phyloP scores from a whole-genome alignment of 2,329 filamentous ascomycete species.

The Orbilia quercus region DNA sequence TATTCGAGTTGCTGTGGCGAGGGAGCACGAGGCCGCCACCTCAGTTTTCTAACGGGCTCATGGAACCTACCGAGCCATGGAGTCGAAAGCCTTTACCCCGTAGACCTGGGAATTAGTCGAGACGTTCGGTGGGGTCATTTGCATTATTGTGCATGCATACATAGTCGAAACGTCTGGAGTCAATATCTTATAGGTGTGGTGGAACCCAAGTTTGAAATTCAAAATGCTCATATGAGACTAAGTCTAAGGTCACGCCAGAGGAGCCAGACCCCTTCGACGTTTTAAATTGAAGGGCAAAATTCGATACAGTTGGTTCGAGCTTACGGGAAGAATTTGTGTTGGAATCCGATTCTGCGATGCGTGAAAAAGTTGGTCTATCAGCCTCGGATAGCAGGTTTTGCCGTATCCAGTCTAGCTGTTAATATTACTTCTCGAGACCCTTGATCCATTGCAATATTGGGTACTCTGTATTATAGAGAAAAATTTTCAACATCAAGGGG shows the following conservation, averaged over 20 bases:
- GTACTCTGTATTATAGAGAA: no score
- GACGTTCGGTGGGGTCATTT: no score
- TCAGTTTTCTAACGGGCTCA: slow-evolving; percentile 28
- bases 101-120: no score
- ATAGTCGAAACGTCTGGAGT: no score
- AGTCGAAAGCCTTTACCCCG: no score
- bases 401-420: slow-evolving; percentile 10
- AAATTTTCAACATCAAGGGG: no score
- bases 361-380: slow-evolving; percentile 8
- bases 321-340: slow-evolving; percentile 4
- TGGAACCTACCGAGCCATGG: slow-evolving; percentile 20
- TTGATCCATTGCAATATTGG: no score
- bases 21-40: slow-evolving; percentile 16
- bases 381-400: slow-evolving; percentile 7
- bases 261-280: neutral
- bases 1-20: slow-evolving; percentile 9
- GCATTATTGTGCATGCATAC: no score
- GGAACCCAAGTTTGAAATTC: no score
- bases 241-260: slow-evolving; percentile 8
- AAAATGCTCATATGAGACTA: no score
- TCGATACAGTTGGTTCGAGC: neutral
- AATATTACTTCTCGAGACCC: neutral
- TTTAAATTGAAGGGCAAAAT: neutral
- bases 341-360: slow-evolving; percentile 45
- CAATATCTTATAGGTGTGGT: slow-evolving; percentile 6